These are phyloP conservation scores for Alternaria gansuensis DNA, from an alignment of 2,329 filamentous ascomycete genomes.

Conservation along the genomic window DNA sequence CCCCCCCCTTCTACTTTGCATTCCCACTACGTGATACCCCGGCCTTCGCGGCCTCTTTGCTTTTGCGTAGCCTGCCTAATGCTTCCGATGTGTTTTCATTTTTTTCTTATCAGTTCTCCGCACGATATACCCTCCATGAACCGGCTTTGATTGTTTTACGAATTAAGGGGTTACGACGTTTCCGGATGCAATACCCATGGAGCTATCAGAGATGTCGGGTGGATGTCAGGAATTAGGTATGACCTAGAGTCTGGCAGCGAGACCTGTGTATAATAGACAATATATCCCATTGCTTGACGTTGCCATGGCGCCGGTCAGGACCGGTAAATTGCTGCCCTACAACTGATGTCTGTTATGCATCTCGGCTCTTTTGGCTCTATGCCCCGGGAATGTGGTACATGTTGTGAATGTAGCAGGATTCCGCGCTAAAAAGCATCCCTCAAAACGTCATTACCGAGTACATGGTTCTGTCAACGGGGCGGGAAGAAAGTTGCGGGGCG, in stretches of 20 bases:
- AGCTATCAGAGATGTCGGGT: neutral
- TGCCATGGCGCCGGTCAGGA: slow-evolving; percentile 24
- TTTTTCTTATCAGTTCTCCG: slow-evolving; percentile 15
- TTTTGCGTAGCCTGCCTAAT: slow-evolving; percentile 35
- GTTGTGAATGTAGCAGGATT: neutral
- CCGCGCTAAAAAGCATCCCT: slow-evolving; percentile 6
- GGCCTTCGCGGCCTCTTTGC: slow-evolving; percentile 31
- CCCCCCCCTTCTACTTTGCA: slow-evolving; percentile 17
- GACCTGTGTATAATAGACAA: slow-evolving; percentile 13
- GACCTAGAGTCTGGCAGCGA: slow-evolving; percentile 10
- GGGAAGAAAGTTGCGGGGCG: slow-evolving; percentile 14
- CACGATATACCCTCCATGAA: slow-evolving; percentile 35
- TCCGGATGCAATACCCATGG: slow-evolving; percentile 1
- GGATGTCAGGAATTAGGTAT: neutral
- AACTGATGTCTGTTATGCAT: slow-evolving; percentile 25
- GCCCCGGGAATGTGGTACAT: slow-evolving; percentile 6
- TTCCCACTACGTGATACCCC: slow-evolving; percentile 47
- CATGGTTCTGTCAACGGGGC: slow-evolving; percentile 17
- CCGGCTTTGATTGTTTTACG: slow-evolving; percentile 29
- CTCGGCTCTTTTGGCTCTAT: slow-evolving; percentile 16
- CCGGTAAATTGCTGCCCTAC: slow-evolving; percentile 19
- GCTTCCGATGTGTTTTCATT: slow-evolving; percentile 19
- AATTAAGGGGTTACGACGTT: slow-evolving; percentile 27
- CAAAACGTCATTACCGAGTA: slow-evolving; percentile 13
- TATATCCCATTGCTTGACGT: slow-evolving; percentile 6